These are phyloP conservation scores for Globisporangium acanthophoron DNA, from an alignment of 352 stramenopile genomes.

Conservation along the genomic window DNA sequence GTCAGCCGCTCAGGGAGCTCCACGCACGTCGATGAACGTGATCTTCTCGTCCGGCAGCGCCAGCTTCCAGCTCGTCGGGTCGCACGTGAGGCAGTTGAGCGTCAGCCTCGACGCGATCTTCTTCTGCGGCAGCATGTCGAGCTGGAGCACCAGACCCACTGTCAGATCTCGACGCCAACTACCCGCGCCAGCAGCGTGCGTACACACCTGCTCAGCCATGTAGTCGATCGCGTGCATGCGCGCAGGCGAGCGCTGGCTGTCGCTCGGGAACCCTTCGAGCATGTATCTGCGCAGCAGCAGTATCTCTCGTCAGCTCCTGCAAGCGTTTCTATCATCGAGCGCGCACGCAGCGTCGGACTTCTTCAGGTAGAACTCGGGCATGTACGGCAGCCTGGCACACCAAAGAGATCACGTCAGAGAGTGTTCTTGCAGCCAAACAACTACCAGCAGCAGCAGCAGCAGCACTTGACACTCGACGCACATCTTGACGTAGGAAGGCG, in stretches of 20 bases:
- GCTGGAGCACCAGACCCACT: conserved; percentile 12
- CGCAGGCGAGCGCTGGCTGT: conserved; percentile 17
- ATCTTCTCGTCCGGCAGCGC: conserved; percentile 43
- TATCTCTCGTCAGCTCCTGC: neutral
- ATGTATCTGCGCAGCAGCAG: conserved; percentile 30
- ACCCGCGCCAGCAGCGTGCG: neutral
- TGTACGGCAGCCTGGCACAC: conserved; percentile 38
- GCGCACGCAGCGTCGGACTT: conserved; percentile 24
- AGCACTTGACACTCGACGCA: conserved; percentile 9
- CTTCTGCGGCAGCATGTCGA: conserved; percentile 51
- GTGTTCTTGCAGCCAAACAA: neutral
- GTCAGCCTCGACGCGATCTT: conserved; percentile 64
- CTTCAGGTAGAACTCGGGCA: conserved; percentile 73
- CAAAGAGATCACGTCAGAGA: neutral
- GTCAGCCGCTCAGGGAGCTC: neutral
- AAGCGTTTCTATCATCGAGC: neutral
- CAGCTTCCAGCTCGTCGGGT: conserved; percentile 42
- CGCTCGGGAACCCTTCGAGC: conserved; percentile 42
- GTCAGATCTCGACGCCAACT: neutral
- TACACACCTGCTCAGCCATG: conserved; percentile 55
- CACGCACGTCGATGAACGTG: conserved; percentile 52
- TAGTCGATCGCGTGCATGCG: conserved; percentile 47
- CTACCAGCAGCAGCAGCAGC: too few relatives aligned
- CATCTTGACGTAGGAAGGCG: conserved; percentile 45
- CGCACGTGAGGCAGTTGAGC: conserved; percentile 44